These are phyloP conservation scores for Lagenidium giganteum DNA, from an alignment of 352 stramenopile genomes.

Conservation along the genomic window DNA sequence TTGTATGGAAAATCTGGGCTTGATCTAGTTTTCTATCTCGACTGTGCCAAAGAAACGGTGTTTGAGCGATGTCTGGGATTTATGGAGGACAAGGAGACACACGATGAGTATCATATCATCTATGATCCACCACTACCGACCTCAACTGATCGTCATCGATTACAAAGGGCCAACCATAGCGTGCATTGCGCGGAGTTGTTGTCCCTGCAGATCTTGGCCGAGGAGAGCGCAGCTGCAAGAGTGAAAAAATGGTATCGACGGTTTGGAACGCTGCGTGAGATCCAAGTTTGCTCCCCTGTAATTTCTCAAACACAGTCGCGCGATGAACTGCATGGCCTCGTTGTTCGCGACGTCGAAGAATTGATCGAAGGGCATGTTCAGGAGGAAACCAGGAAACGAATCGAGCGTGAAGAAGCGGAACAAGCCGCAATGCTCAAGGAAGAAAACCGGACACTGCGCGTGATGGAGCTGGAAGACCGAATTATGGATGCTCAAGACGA, in stretches of 20 bases:
- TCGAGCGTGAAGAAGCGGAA: not conserved
- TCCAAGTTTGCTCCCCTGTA: slow-evolving; percentile 23
- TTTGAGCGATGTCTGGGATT: slow-evolving; percentile 45
- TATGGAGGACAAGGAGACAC: slow-evolving; percentile 34
- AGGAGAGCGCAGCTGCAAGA: no score
- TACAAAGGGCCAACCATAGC: no score
- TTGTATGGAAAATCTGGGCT: slow-evolving; percentile 51
- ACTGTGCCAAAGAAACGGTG: slow-evolving; percentile 18
- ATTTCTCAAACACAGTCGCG: slow-evolving; percentile 29
- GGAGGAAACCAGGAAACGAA: no score
- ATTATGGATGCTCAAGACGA: not conserved
- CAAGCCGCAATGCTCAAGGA: not conserved
- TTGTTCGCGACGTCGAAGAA: no score
- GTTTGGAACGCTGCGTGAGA: no score
- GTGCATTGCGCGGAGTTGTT: no score
- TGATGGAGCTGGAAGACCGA: not conserved
- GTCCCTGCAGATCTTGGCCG: no score
- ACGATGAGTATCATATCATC: slow-evolving; percentile 31
- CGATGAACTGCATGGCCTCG: no score
- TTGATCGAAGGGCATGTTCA: no score
- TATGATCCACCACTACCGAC: slow-evolving; percentile 32
- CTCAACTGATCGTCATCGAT: slow-evolving; percentile 33
- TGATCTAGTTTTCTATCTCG: slow-evolving; percentile 53
- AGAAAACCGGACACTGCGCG: not conserved
- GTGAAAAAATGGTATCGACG: no score